phyloP scores from a whole-genome alignment of 805 yeast species.

The Pichia cabralensis region DNA sequence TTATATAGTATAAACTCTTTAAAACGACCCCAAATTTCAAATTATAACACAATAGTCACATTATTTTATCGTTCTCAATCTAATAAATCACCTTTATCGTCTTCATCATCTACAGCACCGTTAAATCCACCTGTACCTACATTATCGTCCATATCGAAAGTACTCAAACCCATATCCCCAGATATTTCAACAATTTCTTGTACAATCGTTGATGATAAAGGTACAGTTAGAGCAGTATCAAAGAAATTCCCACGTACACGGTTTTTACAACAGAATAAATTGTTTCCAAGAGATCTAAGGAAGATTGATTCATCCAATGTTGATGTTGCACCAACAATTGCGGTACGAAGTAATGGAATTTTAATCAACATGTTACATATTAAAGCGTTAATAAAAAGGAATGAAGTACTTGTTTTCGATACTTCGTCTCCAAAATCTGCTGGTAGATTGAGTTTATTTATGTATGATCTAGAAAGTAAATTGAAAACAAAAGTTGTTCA shows the following conservation, averaged over 20 bases:
- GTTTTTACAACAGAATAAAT: constrained; percentile 55
- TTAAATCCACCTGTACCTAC: no score
- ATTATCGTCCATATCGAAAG: no score
- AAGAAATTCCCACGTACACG: constrained; percentile 65
- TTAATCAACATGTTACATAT: constrained; percentile 78
- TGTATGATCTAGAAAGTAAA: constrained; percentile 77
- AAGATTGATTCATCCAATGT: constrained; percentile 66
- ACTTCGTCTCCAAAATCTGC: constrained; percentile 56
- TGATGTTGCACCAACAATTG: constrained; percentile 84
- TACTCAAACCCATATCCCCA: constrained; percentile 35
- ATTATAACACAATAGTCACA: not conserved
- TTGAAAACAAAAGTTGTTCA: constrained; percentile 32
- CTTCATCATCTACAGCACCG: no score
- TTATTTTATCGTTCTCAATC: not conserved
- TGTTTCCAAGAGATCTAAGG: constrained; percentile 80
- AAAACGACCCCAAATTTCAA: not conserved
- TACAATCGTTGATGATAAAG: constrained; percentile 65
- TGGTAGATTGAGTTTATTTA: constrained; percentile 58
- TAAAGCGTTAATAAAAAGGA: constrained; percentile 77
- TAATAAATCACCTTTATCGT: no score
- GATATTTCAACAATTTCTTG: constrained; percentile 55
- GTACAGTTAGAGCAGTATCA: constrained; percentile 61
- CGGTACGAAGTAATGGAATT: constrained; percentile 69
- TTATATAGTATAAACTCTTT: no score
- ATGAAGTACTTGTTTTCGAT: constrained; percentile 77